Conservation (phyloP, 352 stramenopile species). For the Phytophthora citrophthora region DNA sequence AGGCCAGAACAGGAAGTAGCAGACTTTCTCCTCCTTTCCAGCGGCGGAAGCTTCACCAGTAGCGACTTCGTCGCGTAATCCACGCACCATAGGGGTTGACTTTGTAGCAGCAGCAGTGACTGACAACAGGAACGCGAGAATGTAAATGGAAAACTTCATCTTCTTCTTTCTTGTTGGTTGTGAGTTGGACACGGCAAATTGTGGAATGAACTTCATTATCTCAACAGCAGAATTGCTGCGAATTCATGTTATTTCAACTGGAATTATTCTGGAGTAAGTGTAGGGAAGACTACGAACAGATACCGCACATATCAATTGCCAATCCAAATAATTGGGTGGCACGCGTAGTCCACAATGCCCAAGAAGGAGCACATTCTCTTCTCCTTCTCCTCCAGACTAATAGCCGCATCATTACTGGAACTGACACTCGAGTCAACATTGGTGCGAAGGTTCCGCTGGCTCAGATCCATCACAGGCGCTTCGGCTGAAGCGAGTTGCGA, state of each 20-base stretch:
- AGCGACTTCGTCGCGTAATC: slow-evolving; percentile 1
- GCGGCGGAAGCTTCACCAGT: neutral
- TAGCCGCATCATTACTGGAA: slow-evolving; percentile 1
- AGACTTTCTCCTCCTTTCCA: slow-evolving; percentile 21
- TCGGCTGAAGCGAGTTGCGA: slow-evolving; percentile 7
- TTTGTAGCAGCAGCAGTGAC: neutral
- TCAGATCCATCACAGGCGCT: slow-evolving; percentile 1
- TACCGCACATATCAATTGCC: neutral
- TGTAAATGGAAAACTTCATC: slow-evolving; percentile 7
- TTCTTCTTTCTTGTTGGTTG: neutral
- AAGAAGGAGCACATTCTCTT: slow-evolving; percentile 5
- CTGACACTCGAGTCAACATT: slow-evolving; percentile 10
- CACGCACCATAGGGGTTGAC: slow-evolving; percentile 1
- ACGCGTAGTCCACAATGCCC: slow-evolving; percentile 2
- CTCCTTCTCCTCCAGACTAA: neutral
- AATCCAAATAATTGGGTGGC: slow-evolving; percentile 1
- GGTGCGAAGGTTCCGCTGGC: slow-evolving; percentile 1
- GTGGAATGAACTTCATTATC: neutral
- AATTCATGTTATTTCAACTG: neutral
- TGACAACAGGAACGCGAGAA: neutral
- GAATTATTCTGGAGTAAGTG: neutral
- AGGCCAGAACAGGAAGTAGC: slow-evolving; percentile 18
- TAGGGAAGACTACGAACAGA: neutral
- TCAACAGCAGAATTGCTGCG: neutral
- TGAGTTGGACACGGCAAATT: neutral